A percentile compares a stretch with the other conserved stretches of the same genome.
Evolutionary conservation across 83 land plant species (phyloP).

Genomic region (Picea mariana): DNA sequence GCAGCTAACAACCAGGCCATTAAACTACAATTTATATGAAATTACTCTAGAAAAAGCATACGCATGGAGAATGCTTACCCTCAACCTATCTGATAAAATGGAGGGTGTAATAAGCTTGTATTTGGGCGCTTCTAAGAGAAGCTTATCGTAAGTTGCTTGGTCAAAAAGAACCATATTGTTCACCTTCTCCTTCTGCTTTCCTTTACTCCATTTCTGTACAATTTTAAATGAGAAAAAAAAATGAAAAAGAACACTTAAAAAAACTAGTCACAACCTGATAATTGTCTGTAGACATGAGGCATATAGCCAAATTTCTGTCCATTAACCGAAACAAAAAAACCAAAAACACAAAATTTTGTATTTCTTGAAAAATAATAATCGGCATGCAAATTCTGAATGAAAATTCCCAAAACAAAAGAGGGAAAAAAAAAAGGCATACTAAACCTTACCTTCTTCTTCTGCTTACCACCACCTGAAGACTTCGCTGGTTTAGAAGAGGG

Average conservation of each 20-base stretch:
- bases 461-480: slow-evolving; percentile 47
- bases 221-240: background rate
- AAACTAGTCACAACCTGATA: background rate
- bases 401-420: too few relatives aligned
- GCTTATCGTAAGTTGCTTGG: slow-evolving; percentile 62
- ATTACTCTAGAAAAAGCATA: background rate
- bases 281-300: too few relatives aligned
- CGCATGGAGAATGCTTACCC: slow-evolving; percentile 24
- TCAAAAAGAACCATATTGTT: slow-evolving; percentile 76
- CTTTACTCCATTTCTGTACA: slow-evolving; percentile 78
- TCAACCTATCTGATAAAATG: slow-evolving; percentile 58
- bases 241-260: background rate
- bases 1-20: too few relatives aligned
- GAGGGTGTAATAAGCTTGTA: slow-evolving; percentile 71
- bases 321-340: too few relatives aligned
- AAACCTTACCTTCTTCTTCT: slow-evolving; percentile 52
- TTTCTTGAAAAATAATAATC: too few relatives aligned
- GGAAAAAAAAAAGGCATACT: background rate
- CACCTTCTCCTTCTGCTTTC: slow-evolving; percentile 81
- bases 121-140: slow-evolving; percentile 62
- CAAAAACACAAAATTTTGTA: too few relatives aligned
- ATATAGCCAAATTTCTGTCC: too few relatives aligned
- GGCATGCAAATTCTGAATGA: too few relatives aligned
- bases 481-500: slow-evolving; percentile 51
- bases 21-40: background rate